Base-by-base conservation (phyloP, 306 rosid species). In the Quercus gilva region DNA sequence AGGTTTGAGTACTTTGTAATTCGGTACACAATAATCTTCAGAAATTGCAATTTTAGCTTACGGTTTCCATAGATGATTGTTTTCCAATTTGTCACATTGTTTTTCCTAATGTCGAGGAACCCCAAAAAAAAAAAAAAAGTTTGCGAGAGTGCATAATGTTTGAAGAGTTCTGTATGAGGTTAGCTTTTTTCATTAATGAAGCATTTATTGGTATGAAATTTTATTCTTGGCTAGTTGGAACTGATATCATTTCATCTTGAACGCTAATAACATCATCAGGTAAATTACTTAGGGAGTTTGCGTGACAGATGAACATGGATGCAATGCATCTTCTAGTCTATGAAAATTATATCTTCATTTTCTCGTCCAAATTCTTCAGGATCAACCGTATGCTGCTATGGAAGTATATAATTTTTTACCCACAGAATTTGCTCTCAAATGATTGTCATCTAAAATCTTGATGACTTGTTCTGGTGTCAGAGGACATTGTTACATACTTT, bases 11-110 rank as follows among this genome's bases (percentile, higher is more conserved):
- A 80, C 87, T 82, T 81, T 74, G 88, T 85, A 76, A 74, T 88
- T 83, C 79, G 88, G 79, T 85, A 83, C 91, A 86, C 91, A 90
- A 94, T 91, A 91, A 88, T 87, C 84, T 83, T 86, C 85, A 70
- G 84, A 84, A 83, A 76, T 78, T 81, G 84, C 81, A 79, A 43
- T 84, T 83, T 87, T 84, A 79, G 83, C 83, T 79, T 79, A 73
- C 79, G 83, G 90, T 79, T 84, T 83, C 80, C 74, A 78, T 84
- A 78, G 88, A 72, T 86, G 78, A 84, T 87, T 90, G 92, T 84
- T 87, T 80, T 80, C 76, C 75, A 80, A 81, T 77, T 84, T 88
- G 84, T 80, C 90, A 63, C 80, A 79, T 77, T 81, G 76, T 85
- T 84, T 79, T 79, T 71, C 79, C 73, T 29, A 80, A 26, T 84